A percentile compares a stretch with the other conserved stretches of the same genome.
These are phyloP conservation scores for Diaporthe ilicicola DNA, from an alignment of 2,329 filamentous ascomycete genomes.

Conservation along the genomic window DNA sequence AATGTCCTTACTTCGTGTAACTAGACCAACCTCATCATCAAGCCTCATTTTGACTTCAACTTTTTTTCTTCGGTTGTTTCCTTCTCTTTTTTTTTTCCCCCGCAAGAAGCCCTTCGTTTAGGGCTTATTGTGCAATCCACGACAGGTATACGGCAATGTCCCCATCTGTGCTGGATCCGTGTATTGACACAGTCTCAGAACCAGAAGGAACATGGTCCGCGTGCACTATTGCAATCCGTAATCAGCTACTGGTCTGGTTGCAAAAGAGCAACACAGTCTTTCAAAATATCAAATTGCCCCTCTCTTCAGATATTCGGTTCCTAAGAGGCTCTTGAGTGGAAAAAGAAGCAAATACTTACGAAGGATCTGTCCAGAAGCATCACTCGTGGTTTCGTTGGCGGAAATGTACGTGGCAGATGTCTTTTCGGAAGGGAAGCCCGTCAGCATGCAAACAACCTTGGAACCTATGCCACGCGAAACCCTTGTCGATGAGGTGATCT, in stretches of 20 bases:
- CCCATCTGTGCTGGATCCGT: background rate
- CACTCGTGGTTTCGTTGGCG: background rate
- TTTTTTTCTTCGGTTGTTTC: no score
- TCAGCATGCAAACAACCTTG: background rate
- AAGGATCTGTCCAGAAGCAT: slow-evolving; percentile 1
- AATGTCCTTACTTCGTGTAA: background rate
- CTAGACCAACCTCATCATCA: background rate
- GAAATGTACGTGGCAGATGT: background rate
- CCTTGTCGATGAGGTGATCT: background rate
- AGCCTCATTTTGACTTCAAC: background rate
- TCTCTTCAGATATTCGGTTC: background rate
- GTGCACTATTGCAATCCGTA: background rate
- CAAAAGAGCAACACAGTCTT: no score
- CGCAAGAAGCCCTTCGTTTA: no score
- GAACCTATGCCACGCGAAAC: no score
- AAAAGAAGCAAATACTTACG: background rate
- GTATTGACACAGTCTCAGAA: background rate
- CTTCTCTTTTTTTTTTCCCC: no score
- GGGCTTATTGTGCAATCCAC: slow-evolving; percentile 11
- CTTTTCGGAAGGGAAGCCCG: background rate
- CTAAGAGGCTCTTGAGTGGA: no score
- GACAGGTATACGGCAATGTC: slow-evolving; percentile 5
- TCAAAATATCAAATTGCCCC: background rate
- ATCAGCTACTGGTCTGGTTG: background rate
- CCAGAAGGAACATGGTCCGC: background rate